These are phyloP conservation scores for Sonneratia alba DNA, from an alignment of 345 rosid species.

Conservation along the genomic window DNA sequence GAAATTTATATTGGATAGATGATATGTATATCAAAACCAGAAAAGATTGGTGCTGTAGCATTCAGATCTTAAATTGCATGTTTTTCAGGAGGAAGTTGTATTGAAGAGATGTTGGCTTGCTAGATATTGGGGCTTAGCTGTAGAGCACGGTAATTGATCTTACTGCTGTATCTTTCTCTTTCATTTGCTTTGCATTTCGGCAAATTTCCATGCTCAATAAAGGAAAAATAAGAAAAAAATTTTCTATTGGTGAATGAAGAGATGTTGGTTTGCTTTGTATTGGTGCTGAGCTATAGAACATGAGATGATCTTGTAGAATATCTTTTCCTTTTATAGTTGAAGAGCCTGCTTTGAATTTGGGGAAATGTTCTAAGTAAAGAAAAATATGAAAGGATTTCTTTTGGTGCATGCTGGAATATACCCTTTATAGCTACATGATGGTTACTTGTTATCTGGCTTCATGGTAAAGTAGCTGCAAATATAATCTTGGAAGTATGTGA, in stretches of 20 bases:
- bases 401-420: neutral
- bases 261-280: neutral
- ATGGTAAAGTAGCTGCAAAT: neutral
- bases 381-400: neutral
- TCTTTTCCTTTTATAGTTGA: neutral
- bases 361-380: neutral
- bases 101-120: constrained; percentile 99
- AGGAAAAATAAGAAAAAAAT: neutral
- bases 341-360: neutral
- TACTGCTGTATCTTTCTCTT: neutral
- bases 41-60: constrained; percentile 10
- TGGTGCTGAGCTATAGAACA: neutral
- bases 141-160: constrained; percentile 43
- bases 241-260: neutral
- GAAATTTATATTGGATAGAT: constrained; percentile 3
- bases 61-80: constrained; percentile 11
- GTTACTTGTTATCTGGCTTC: neutral
- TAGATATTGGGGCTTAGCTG: constrained; percentile 92
- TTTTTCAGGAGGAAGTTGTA: constrained; percentile 89
- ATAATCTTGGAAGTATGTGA: neutral
- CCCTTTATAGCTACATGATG: neutral
- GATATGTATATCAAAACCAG: neutral
- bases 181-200: neutral
- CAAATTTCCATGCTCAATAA: too few species aligned
- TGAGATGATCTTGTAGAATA: neutral